Conservation (phyloP, 2,329 filamentous ascomycete genomes). For the Cercospora beticola region DNA sequence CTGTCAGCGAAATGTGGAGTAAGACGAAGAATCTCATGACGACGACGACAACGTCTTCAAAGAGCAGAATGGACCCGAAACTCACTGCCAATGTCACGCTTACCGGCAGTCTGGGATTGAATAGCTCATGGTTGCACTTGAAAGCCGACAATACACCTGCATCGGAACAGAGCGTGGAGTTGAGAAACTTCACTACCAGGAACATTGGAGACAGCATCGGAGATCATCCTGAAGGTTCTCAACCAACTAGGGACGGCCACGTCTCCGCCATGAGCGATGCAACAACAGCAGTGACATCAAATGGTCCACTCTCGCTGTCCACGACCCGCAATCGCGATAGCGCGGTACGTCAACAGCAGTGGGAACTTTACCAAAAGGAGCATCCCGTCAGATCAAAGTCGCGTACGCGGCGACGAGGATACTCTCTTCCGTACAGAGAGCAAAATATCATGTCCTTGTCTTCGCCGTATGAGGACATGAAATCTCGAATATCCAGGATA, state of each 20-base stretch:
- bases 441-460: neutral
- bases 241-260: neutral
- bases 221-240: neutral
- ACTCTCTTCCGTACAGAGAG: neutral
- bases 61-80: neutral
- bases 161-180: neutral
- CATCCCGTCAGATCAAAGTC: neutral
- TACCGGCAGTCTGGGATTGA: neutral
- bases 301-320: neutral
- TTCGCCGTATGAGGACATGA: neutral
- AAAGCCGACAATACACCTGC: neutral
- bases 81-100: neutral
- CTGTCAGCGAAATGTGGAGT: neutral
- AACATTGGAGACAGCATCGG: neutral
- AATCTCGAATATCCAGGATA: slow-evolving; percentile 6
- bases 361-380: neutral
- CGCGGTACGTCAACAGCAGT: neutral
- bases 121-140: neutral
- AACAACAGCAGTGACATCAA: neutral
- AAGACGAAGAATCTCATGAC: neutral
- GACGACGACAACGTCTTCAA: neutral
- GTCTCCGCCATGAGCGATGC: neutral
- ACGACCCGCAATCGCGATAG: neutral
- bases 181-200: neutral
- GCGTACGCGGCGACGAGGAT: neutral